Evolutionary conservation across 176 grass and related monocot species (phyloP), one percentile per base, ranked within the genome.

Genomic region (Triticum timopheevii): DNA sequence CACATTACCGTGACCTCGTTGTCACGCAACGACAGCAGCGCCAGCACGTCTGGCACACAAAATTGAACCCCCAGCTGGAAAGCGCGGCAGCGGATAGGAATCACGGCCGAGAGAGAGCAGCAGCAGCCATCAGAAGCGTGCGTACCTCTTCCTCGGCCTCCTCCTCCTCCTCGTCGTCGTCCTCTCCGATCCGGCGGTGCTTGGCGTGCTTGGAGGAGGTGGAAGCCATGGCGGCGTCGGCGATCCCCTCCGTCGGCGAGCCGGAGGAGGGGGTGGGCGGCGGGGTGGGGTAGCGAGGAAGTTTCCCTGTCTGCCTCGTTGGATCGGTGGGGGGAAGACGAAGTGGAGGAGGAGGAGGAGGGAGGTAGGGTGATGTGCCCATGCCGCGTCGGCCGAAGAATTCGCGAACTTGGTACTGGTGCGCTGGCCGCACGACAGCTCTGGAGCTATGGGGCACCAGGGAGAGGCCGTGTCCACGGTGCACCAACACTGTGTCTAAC

Each of bases 81-180:
- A 85, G 25, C 70, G 79, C 10, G 6, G 7, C 44, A 42, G 65
- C 49, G 33, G 22, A 13, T 62, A 86, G 47, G 1, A 23, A 68
- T 12, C 39, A 81, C 20, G 50, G 33, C 15, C 47, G 50, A 87
- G 20, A 74, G 39, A 87, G 50, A 52, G 49, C 5, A 54, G 36
- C 9, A 31, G 42, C 31, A 25, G 50, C 81, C 69, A 74, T 8
- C 69, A 77, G 79, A 74, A 81, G 79, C 64, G 27, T 15, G 20
- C 56, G 28, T 84, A 95, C 91, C 94, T 97, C 94, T 69, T 92
- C 85, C 67, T 77, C 82, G 31, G 59, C 76, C 61, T 93, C 91
- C 42, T 89, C 90, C 3, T 90, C 38, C 3, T 47, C 44, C 0
- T 13, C 91, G 16, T 88, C 89, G 10, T 93, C 91, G 20, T 85